phyloP scores from a whole-genome alignment of 2,329 filamentous ascomycete genomes.

The Alternaria sp. region DNA sequence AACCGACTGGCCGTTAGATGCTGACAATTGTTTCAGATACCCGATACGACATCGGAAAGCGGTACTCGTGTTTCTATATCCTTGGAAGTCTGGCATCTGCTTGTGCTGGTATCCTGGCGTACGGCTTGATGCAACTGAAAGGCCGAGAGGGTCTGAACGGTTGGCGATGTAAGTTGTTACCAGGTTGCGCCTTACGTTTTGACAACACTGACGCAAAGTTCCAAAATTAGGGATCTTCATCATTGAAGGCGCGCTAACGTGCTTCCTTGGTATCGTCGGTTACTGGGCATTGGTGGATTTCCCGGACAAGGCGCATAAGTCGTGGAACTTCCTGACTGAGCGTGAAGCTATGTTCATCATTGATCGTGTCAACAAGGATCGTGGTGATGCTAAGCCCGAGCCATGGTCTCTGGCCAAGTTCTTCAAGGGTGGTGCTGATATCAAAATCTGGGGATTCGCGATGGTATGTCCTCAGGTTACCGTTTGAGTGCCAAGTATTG shows the following conservation, averaged over 20 bases:
- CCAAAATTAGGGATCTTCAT: conserved; percentile 53
- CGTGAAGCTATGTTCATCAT: conserved; percentile 60
- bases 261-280: conserved; percentile 49
- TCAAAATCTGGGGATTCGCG: conserved; percentile 65
- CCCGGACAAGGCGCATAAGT: conserved; percentile 53
- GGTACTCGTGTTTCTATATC: conserved; percentile 74
- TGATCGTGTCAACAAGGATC: conserved; percentile 61
- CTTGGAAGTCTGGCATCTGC: conserved; percentile 72
- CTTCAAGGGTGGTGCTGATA: conserved; percentile 57
- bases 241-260: conserved; percentile 55
- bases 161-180: conserved; percentile 49
- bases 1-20: too few species aligned
- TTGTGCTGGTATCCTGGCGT: conserved; percentile 74
- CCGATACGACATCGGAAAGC: conserved; percentile 72
- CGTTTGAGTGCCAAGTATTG: conserved; percentile 11
- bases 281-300: conserved; percentile 58
- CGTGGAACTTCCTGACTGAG: conserved; percentile 56
- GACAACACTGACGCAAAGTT: conserved; percentile 40
- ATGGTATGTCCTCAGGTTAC: conserved; percentile 33
- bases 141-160: conserved; percentile 60
- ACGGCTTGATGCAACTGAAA: conserved; percentile 71
- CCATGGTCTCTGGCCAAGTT: conserved; percentile 59
- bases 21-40: conserved; percentile 37
- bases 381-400: conserved; percentile 60
- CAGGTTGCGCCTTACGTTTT: conserved; percentile 14